Percentiles rank a stretch among this genome's conserved stretches.
These are phyloP conservation scores for Leccinum obscurum DNA, from an alignment of 768 basidiomycete species.

Conservation along the genomic window DNA sequence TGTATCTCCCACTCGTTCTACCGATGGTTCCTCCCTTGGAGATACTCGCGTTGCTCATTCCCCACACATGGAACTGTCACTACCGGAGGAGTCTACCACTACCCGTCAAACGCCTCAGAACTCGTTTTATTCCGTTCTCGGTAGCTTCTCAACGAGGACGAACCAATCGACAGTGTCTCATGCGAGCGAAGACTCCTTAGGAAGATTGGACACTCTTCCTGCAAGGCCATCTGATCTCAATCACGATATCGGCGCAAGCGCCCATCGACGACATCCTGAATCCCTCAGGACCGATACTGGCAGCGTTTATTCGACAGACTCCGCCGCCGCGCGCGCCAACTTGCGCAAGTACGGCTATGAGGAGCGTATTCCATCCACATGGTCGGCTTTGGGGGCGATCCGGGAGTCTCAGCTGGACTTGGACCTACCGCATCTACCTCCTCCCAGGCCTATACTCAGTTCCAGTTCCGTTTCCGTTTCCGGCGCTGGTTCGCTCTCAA, in stretches of 20 bases:
- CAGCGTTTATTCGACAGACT: slow-evolving; percentile 29
- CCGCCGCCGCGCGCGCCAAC: slow-evolving; percentile 23
- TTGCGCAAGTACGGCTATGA: slow-evolving; percentile 26
- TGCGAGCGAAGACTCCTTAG: not conserved
- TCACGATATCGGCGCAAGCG: not conserved
- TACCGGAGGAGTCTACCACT: not conserved
- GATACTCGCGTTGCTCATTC: not conserved
- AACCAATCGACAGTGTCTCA: not conserved
- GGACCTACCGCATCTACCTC: slow-evolving; percentile 2
- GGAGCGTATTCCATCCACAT: slow-evolving; percentile 23
- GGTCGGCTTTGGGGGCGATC: slow-evolving; percentile 17
- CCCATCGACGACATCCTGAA: not conserved
- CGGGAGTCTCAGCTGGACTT: slow-evolving; percentile 21
- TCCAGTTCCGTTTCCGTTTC: not conserved
- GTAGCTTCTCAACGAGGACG: not conserved
- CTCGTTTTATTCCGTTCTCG: not conserved
- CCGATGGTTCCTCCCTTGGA: not conserved
- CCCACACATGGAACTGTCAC: not conserved
- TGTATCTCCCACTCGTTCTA: slow-evolving; percentile 1
- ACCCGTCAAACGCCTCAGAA: not conserved
- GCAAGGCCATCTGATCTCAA: slow-evolving; percentile 11
- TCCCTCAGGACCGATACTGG: slow-evolving; percentile 16
- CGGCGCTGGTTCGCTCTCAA: slow-evolving; percentile 3
- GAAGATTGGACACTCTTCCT: not conserved
- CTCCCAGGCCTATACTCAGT: slow-evolving; percentile 1